A percentile compares a stretch with the other conserved stretches of the same genome.
Evolutionary conservation across 306 rosid species (phyloP).

Genomic region (Lagenaria siceraria): DNA sequence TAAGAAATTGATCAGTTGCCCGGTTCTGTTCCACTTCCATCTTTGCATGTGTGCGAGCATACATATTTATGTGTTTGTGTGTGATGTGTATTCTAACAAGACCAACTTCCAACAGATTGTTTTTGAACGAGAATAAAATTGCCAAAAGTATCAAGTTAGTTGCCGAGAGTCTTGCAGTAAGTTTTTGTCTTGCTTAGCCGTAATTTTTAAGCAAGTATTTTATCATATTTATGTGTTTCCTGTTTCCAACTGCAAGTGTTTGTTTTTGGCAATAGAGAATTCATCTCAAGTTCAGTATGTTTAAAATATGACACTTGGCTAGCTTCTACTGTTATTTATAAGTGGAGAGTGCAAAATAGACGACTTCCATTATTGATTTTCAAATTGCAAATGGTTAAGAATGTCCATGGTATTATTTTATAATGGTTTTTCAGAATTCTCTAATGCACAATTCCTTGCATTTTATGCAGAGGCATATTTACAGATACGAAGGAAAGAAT

Average conservation of each 20-base stretch:
- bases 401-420: background rate
- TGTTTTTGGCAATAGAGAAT: background rate
- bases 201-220: background rate
- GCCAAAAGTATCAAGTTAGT: slow-evolving; percentile 76
- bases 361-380: background rate
- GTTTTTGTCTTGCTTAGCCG: slow-evolving; percentile 7
- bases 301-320: background rate
- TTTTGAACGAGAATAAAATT: slow-evolving; percentile 53
- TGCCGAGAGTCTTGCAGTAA: slow-evolving; percentile 95
- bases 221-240: background rate
- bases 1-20: slow-evolving; percentile 4
- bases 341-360: background rate
- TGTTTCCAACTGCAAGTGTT: background rate
- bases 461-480: slow-evolving; percentile 79
- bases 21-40: background rate
- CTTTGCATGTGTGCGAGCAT: background rate
- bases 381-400: background rate
- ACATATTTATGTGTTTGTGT: background rate
- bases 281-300: background rate
- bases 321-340: background rate
- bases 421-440: background rate
- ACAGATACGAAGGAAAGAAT: slow-evolving; percentile 70
- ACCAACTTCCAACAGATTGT: slow-evolving; percentile 43
- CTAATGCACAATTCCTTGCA: slow-evolving; percentile 12
- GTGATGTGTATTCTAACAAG: slow-evolving; percentile 22